These are phyloP conservation scores for Yamadazyma scolyti DNA, from an alignment of 805 yeast genomes.

Conservation along the genomic window DNA sequence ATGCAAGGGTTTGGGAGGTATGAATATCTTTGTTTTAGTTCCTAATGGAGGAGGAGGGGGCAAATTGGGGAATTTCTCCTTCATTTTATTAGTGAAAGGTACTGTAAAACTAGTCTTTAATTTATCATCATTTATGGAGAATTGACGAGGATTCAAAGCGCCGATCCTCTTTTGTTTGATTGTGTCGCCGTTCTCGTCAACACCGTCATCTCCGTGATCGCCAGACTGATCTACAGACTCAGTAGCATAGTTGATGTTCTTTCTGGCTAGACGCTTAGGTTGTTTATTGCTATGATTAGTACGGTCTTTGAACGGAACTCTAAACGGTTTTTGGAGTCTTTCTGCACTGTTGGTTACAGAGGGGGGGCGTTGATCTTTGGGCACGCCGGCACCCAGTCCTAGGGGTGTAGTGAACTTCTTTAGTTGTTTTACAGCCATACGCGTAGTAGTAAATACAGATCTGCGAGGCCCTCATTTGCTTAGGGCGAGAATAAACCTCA, in stretches of 20 bases:
- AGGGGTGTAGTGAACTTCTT: constrained; percentile 42
- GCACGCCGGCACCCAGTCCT: constrained; percentile 70
- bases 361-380: constrained; percentile 53
- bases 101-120: constrained; percentile 49
- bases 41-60: constrained; percentile 86
- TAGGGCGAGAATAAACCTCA: too few relatives aligned
- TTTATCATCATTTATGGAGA: constrained; percentile 35
- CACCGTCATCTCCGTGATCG: constrained; percentile 3
- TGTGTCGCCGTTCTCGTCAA: constrained; percentile 27
- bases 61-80: constrained; percentile 23
- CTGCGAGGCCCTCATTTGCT: too few relatives aligned
- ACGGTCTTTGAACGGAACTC: constrained; percentile 50
- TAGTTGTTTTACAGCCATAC: too few relatives aligned
- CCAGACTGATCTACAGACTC: constrained; percentile 18
- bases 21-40: constrained; percentile 59
- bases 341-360: constrained; percentile 48
- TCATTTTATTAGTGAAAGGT: constrained; percentile 53
- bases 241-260: constrained; percentile 30
- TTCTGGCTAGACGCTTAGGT: too few relatives aligned
- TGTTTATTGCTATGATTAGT: too few relatives aligned
- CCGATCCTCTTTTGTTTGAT: constrained; percentile 40
- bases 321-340: constrained; percentile 63
- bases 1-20: constrained; percentile 90
- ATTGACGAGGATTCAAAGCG: constrained; percentile 57
- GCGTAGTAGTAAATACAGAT: too few relatives aligned